Base-by-base conservation (phyloP, 805 yeast species). In the Suhomyces tanzawaensis region DNA sequence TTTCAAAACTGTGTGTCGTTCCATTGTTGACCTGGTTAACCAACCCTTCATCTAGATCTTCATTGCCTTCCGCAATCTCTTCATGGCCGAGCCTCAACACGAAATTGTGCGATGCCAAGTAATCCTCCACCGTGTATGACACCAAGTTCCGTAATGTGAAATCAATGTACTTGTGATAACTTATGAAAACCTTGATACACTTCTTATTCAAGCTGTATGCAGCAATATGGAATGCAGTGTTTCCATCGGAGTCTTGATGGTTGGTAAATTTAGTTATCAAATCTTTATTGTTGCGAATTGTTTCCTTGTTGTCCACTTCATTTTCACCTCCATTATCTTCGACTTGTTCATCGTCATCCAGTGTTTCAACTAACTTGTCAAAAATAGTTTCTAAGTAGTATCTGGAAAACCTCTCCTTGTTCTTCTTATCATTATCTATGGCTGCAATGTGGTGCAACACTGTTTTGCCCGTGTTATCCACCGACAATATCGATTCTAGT, bases 211-310 rank as follows among this genome's bases (percentile, higher is more conserved):
- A 36, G 40, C 49, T 49, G 38, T 53, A 50, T 27, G 97, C 93
- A 0, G 95, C 95, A 39, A 93, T 85, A 55, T 90, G 95, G 43
- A 93, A 69, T 33, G 96, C 90, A 0, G 99, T 93, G 57, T 93
- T 96, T 18, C 99, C 99, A 52, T 90, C 90, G 38, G 79, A 70
- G 63, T 93, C 99, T 46, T 83, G 86, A n/a, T 85, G 84, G 57
- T 93, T 91, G 37, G 91, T 82, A 49, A 93, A 64, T 36, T 66
- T 60, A 19, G 49, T 42, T 13, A 75, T 67, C 14, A 65, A 40
- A 14, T 38, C 39, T 14, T 36, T 42, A 19, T 39, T 37, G 3
- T 32, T 22, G 6, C 32, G 36, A 11, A 27, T 15, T 8, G 7
- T 26, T 19, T 60, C 57, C 32, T 55, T 53, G 13, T 53, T 49